Conservation (phyloP, 2,329 filamentous ascomycete species). For the Reticulascus tulasneorum region DNA sequence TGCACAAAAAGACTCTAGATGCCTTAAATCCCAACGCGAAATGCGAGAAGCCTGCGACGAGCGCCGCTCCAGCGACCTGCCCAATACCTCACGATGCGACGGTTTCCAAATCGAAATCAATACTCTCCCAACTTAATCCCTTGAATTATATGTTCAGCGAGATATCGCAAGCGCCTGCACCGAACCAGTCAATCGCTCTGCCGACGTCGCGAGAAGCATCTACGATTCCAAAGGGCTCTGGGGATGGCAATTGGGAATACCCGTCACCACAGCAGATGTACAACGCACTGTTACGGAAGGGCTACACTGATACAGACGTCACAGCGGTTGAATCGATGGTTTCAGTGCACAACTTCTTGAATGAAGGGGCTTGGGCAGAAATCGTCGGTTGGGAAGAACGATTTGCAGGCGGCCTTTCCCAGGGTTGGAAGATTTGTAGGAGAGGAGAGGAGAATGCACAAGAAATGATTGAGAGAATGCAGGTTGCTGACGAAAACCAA, state of each 20-base stretch:
- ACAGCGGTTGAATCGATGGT: constrained; percentile 97
- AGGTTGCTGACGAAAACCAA: constrained; percentile 49
- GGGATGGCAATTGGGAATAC: constrained; percentile 88
- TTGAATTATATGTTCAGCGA: constrained; percentile 95
- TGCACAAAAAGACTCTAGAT: constrained; percentile 52
- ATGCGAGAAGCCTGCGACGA: constrained; percentile 14
- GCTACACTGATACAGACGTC: constrained; percentile 88
- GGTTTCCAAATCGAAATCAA: constrained; percentile 34
- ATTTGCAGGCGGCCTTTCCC: constrained; percentile 68
- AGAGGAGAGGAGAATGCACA: constrained; percentile 64
- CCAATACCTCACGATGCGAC: constrained; percentile 40
- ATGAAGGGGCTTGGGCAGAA: constrained; percentile 95
- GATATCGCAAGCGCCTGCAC: constrained; percentile 74
- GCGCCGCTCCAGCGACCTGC: constrained; percentile 23
- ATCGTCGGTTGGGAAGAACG: constrained; percentile 91
- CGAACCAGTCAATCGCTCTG: constrained; percentile 68
- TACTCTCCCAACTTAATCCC: constrained; percentile 56
- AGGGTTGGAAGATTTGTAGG: constrained; percentile 70
- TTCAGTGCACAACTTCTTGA: constrained; percentile 94
- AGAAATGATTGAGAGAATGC: constrained; percentile 43
- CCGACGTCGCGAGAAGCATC: constrained; percentile 79
- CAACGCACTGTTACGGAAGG: constrained; percentile 93
- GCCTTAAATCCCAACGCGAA: constrained; percentile 34
- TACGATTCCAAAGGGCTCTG: constrained; percentile 83
- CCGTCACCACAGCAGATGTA: constrained; percentile 99